A percentile compares a stretch with the other conserved stretches of the same genome.
Evolutionary conservation across 2,329 filamentous ascomycete genomes (phyloP).

Genomic region (Verticillium longisporum): DNA sequence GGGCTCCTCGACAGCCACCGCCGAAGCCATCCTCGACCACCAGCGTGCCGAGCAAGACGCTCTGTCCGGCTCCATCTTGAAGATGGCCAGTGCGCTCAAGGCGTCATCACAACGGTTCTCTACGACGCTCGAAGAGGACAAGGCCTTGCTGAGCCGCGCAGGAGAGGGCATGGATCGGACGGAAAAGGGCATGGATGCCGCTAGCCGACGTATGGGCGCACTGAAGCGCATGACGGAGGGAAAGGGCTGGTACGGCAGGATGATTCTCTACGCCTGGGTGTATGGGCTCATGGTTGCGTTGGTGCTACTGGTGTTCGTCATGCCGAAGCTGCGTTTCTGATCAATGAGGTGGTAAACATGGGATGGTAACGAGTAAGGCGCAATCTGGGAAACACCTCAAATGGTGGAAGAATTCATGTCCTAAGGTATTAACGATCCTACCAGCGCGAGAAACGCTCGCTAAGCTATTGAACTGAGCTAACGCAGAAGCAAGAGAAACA

Average conservation of each 20-base stretch:
- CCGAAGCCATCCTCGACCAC: conserved; percentile 68
- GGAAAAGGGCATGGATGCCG: conserved; percentile 67
- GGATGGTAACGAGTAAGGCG: not conserved
- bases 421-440: not conserved
- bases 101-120: conserved; percentile 66
- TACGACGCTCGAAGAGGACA: conserved; percentile 62
- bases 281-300: conserved; percentile 73
- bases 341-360: not conserved
- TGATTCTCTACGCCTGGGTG: conserved; percentile 80
- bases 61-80: conserved; percentile 73
- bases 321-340: conserved; percentile 84
- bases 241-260: conserved; percentile 76
- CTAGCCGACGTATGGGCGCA: conserved; percentile 69
- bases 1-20: conserved; percentile 39
- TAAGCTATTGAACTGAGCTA: not conserved
- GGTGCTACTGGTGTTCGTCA: conserved; percentile 73
- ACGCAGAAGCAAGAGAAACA: not conserved
- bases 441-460: not conserved
- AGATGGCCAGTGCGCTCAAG: conserved; percentile 74
- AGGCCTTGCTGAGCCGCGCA: conserved; percentile 64
- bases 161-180: conserved; percentile 72
- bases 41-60: conserved; percentile 77
- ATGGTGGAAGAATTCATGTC: not conserved
- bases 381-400: not conserved
- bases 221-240: conserved; percentile 79